Conservation (phyloP, 1,139 yeast species). For the Geotrichum australiense region DNA sequence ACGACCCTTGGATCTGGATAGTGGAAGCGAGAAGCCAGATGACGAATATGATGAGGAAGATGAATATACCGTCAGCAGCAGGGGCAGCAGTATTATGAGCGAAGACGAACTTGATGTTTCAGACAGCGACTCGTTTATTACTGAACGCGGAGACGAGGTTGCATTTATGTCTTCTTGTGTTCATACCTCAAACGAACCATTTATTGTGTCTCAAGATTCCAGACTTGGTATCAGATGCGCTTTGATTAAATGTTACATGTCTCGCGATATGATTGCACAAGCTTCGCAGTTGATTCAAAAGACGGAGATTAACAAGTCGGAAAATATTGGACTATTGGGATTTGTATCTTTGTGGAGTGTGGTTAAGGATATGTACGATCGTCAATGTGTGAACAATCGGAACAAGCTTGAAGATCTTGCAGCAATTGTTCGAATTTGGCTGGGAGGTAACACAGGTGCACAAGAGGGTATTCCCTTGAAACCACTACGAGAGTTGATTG, state of each 20-base stretch:
- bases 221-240: constrained; percentile 28
- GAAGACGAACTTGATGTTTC: constrained; percentile 10
- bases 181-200: constrained; percentile 11
- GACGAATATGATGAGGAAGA: constrained; percentile 15
- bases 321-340: constrained; percentile 32
- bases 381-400: constrained; percentile 12
- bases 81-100: constrained; percentile 11
- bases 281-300: constrained; percentile 23
- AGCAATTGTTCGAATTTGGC: constrained; percentile 33
- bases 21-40: not conserved
- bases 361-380: constrained; percentile 18
- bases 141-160: constrained; percentile 15
- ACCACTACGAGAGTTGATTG: constrained; percentile 31
- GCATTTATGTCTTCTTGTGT: constrained; percentile 18
- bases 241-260: constrained; percentile 24
- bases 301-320: constrained; percentile 21
- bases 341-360: constrained; percentile 30
- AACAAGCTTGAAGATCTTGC: constrained; percentile 22
- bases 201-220: constrained; percentile 25
- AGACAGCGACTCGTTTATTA: constrained; percentile 16
- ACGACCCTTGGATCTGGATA: not conserved
- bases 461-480: constrained; percentile 28
- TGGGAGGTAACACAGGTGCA: constrained; percentile 35
- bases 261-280: constrained; percentile 19
- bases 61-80: constrained; percentile 10